Conservation (phyloP, 306 rosid genomes). For the Begonia fuchsioides region DNA sequence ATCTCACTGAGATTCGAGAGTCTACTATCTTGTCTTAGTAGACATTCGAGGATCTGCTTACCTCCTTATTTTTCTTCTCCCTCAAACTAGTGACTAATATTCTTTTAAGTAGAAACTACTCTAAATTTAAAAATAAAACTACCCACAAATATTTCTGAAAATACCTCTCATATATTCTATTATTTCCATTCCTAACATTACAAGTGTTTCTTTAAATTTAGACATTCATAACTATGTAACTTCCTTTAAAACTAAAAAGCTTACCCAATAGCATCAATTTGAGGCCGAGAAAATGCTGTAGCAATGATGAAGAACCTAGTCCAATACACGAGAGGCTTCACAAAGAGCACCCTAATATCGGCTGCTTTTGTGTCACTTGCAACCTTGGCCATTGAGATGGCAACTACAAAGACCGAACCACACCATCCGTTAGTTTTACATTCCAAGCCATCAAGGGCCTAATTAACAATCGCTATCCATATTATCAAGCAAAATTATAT, state of each 20-base stretch:
- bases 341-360: constrained; percentile 81
- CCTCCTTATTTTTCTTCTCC: no score
- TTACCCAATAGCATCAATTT: constrained; percentile 77
- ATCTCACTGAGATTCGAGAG: no score
- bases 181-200: no score
- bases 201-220: constrained; percentile 7
- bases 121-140: no score
- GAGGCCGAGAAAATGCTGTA: constrained; percentile 94
- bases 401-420: constrained; percentile 41
- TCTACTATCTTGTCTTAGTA: no score
- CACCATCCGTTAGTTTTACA: not conserved
- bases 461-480: not conserved
- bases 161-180: no score
- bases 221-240: constrained; percentile 3
- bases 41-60: no score
- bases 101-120: no score
- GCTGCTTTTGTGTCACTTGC: constrained; percentile 89
- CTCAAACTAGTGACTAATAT: no score
- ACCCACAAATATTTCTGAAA: no score
- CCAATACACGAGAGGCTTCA: constrained; percentile 97
- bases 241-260: constrained; percentile 8
- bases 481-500: no score
- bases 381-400: constrained; percentile 76
- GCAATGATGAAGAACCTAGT: constrained; percentile 80
- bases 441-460: constrained; percentile 9